These are phyloP conservation scores for Candida ovalis DNA, from an alignment of 805 yeast genomes.

Conservation along the genomic window DNA sequence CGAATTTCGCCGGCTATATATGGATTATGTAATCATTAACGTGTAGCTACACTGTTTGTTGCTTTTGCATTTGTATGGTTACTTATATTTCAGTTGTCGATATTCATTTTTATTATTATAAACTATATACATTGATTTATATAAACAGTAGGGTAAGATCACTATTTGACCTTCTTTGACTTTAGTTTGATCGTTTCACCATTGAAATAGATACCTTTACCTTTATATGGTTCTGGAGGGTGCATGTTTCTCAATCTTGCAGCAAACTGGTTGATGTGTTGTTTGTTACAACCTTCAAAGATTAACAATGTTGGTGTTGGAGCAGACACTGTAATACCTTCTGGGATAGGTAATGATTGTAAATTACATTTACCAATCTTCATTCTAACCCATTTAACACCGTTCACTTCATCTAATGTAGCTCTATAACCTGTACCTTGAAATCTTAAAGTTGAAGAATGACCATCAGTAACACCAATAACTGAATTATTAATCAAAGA, in stretches of 20 bases:
- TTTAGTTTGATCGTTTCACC: constrained; percentile 88
- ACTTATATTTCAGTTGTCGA: not conserved
- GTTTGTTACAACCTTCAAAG: constrained; percentile 84
- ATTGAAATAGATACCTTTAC: constrained; percentile 93
- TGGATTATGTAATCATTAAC: not conserved
- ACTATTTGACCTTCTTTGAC: constrained; percentile 87
- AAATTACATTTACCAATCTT: constrained; percentile 87
- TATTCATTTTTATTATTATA: not conserved
- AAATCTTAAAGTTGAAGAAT: constrained; percentile 76
- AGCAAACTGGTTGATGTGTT: constrained; percentile 82
- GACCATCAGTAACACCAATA: constrained; percentile 91
- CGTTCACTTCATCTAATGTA: constrained; percentile 55
- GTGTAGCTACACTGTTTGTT: not conserved
- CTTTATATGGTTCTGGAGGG: constrained; percentile 98
- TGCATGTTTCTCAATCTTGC: constrained; percentile 80
- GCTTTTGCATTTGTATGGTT: not conserved
- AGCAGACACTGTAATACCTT: constrained; percentile 63
- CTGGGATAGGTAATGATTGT: constrained; percentile 74
- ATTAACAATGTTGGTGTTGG: constrained; percentile 86
- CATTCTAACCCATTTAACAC: constrained; percentile 58
- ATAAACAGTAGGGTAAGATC: not conserved
- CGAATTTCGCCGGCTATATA: too few species aligned
- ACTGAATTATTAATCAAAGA: constrained; percentile 73
- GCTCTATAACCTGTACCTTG: constrained; percentile 98
- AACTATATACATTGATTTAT: not conserved